Evolutionary conservation across 768 basidiomycete genomes (phyloP).

Genomic region (Asterophora lycoperdoides): DNA sequence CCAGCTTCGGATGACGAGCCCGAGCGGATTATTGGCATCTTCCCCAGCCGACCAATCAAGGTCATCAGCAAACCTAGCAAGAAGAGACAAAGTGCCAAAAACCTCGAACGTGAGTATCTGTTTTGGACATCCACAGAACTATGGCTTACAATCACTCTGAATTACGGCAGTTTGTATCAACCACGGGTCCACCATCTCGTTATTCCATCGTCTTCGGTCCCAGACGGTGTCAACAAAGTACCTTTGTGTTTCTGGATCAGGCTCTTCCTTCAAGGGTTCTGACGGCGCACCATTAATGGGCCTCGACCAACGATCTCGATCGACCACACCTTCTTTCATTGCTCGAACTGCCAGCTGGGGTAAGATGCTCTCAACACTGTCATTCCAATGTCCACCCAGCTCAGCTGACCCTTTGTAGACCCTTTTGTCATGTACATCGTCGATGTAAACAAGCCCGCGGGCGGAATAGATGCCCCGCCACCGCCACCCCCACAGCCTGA

Average conservation of each 20-base stretch:
- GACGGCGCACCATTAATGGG: slow-evolving; percentile 87
- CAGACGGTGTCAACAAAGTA: slow-evolving; percentile 97
- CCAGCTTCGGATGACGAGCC: slow-evolving; percentile 75
- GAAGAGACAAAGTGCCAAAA: slow-evolving; percentile 92
- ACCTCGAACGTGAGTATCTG: slow-evolving; percentile 72
- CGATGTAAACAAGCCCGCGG: slow-evolving; percentile 81
- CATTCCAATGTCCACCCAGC: background rate
- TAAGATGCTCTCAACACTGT: slow-evolving; percentile 31
- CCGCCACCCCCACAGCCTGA: slow-evolving; percentile 82
- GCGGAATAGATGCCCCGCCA: slow-evolving; percentile 71
- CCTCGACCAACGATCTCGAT: slow-evolving; percentile 63
- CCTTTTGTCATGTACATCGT: slow-evolving; percentile 98
- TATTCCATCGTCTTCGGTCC: slow-evolving; percentile 93
- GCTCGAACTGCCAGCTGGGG: slow-evolving; percentile 90
- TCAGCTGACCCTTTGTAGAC: slow-evolving; percentile 40
- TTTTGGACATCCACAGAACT: slow-evolving; percentile 8
- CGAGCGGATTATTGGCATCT: slow-evolving; percentile 81
- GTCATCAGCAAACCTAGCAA: slow-evolving; percentile 98
- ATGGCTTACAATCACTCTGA: background rate
- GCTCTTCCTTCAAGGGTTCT: slow-evolving; percentile 88
- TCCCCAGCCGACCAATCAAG: slow-evolving; percentile 93
- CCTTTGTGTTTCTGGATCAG: slow-evolving; percentile 91
- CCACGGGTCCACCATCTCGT: slow-evolving; percentile 91
- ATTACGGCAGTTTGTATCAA: slow-evolving; percentile 75
- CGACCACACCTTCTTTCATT: slow-evolving; percentile 82